Conservation (phyloP, 148 eudicot genomes). For the Diospyros lotus region DNA sequence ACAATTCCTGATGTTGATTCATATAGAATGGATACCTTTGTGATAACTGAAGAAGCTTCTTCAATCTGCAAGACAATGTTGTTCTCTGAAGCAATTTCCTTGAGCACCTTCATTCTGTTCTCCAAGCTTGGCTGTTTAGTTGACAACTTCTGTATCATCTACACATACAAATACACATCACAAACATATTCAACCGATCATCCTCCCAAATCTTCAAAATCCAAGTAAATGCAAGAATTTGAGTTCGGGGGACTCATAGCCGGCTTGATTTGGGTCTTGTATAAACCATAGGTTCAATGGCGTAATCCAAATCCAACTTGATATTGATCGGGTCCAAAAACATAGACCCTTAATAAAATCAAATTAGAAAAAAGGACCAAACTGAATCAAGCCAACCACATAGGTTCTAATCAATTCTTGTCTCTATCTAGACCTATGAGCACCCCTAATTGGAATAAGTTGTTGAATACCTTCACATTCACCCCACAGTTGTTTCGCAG, state of each 20-base stretch:
- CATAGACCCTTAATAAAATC: no score
- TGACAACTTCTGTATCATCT: constrained; percentile 74
- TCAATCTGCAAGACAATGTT: constrained; percentile 45
- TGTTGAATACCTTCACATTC: constrained; percentile 41
- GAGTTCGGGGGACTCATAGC: no score
- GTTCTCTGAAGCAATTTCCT: constrained; percentile 60
- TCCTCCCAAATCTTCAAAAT: not conserved
- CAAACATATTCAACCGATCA: not conserved
- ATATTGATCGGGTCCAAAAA: no score
- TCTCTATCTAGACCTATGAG: no score
- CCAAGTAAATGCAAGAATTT: not conserved
- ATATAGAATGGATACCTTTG: constrained; percentile 33
- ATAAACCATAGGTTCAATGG: no score
- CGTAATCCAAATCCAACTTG: no score
- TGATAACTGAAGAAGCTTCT: constrained; percentile 20
- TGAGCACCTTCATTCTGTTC: constrained; percentile 48
- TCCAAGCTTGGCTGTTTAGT: constrained; percentile 61
- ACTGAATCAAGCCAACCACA: no score
- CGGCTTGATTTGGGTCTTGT: no score
- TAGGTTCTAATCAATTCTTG: no score
- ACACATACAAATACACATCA: not conserved
- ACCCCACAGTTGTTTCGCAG: constrained; percentile 75
- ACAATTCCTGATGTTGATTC: not conserved
- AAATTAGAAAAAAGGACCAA: no score
- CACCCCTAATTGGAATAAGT: not conserved